phyloP scores from a whole-genome alignment of 2,329 filamentous ascomycete species.

The Didymella lethalis region DNA sequence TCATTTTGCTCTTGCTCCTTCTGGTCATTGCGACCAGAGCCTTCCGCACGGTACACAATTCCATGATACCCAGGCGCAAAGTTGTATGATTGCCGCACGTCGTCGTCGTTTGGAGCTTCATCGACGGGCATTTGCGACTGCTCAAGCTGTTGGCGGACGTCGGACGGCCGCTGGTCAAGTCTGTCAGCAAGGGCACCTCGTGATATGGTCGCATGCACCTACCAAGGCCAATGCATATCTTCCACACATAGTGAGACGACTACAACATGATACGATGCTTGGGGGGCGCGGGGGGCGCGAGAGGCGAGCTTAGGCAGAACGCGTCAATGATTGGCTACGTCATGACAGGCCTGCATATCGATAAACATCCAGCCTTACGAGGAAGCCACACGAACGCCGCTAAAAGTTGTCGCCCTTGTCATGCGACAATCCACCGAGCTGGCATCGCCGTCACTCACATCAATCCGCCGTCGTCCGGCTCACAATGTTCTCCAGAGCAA shows the following conservation, averaged over 20 bases:
- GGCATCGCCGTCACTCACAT: constrained; percentile 20
- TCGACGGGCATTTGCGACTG: constrained; percentile 76
- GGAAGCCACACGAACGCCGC: constrained; percentile 35
- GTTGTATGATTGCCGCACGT: constrained; percentile 81
- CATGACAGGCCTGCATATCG: constrained; percentile 30
- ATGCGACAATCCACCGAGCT: constrained; percentile 29
- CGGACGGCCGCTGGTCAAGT: constrained; percentile 70
- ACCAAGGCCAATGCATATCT: constrained; percentile 71
- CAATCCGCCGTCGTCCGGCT: constrained; percentile 26
- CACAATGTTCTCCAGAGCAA: constrained; percentile 50
- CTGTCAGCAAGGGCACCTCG: constrained; percentile 21
- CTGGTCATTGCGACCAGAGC: constrained; percentile 64
- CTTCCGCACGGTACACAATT: constrained; percentile 82
- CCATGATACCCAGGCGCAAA: constrained; percentile 90
- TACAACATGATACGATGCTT: constrained; percentile 30
- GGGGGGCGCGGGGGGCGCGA: constrained; percentile 1
- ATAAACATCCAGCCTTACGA: constrained; percentile 39
- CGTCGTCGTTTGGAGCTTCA: constrained; percentile 75
- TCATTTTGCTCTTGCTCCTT: constrained; percentile 18
- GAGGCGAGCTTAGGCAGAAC: constrained; percentile 24
- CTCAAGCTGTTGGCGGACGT: constrained; percentile 76
- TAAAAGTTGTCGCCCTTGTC: constrained; percentile 37
- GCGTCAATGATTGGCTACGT: constrained; percentile 45
- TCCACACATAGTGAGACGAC: constrained; percentile 66
- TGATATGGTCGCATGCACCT: constrained; percentile 37